Evolutionary conservation across 768 basidiomycete genomes (phyloP).

Genomic region (Mycena capillaripes): DNA sequence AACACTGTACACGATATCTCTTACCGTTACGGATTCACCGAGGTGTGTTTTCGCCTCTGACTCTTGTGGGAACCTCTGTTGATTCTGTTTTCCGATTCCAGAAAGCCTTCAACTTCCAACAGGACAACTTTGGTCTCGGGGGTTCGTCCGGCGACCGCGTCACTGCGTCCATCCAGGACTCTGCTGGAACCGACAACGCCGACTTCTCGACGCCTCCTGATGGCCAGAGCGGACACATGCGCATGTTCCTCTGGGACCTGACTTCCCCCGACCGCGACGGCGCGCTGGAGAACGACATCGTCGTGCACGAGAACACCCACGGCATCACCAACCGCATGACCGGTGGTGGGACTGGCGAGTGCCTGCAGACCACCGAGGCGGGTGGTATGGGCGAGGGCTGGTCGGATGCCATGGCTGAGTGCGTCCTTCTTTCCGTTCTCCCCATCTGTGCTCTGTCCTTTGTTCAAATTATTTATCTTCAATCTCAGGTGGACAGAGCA

Average conservation of each 20-base stretch:
- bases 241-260: slow-evolving; percentile 10
- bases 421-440: slow-evolving; percentile 38
- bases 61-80: too few relatives aligned
- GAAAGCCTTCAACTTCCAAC: slow-evolving; percentile 65
- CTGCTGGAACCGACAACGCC: slow-evolving; percentile 59
- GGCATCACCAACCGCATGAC: slow-evolving; percentile 58
- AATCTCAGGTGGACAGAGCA: slow-evolving; percentile 46
- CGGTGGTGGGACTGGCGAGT: slow-evolving; percentile 66
- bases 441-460: slow-evolving; percentile 38
- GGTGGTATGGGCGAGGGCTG: slow-evolving; percentile 81
- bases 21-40: slow-evolving; percentile 65
- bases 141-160: slow-evolving; percentile 67
- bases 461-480: slow-evolving; percentile 30
- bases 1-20: slow-evolving; percentile 65
- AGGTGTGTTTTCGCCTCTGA: too few relatives aligned
- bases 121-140: slow-evolving; percentile 69
- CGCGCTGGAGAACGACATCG: slow-evolving; percentile 23
- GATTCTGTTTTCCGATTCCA: too few relatives aligned
- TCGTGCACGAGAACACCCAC: slow-evolving; percentile 59
- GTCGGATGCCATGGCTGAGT: slow-evolving; percentile 68
- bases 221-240: slow-evolving; percentile 43
- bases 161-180: slow-evolving; percentile 66
- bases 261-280: slow-evolving; percentile 17
- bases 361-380: slow-evolving; percentile 73
- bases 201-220: slow-evolving; percentile 60